Evolutionary conservation across 2,329 filamentous ascomycete genomes (phyloP), one percentile per base, ranked within the genome.

Genomic region (Thelonectria olida): DNA sequence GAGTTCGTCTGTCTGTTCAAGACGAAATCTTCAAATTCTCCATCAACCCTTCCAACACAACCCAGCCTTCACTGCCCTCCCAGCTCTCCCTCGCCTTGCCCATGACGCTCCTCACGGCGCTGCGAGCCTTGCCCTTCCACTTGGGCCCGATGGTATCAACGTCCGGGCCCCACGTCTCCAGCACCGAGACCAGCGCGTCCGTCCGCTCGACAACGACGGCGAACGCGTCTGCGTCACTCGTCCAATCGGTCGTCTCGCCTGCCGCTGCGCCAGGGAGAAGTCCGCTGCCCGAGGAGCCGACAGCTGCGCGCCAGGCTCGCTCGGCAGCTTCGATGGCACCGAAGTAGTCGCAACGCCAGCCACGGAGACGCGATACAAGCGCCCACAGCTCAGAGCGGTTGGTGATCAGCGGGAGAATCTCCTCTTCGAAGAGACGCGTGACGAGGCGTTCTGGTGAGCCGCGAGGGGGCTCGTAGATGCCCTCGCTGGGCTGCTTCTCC

Each of bases 101-200:
- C 83, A 96, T 85, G 7, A 98, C 90, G 52, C 92, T 93, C 54
- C 93, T 84, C 2, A 97, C 84, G 10, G 94, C 94, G 75, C 88
- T 96, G 70, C 92, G 84, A 1, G 92, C 92, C 84, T 97, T 98
- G 65, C 92, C 92, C 76, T 87, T 91, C 96, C 96, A 99, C 71
- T 89, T 90, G 60, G 85, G 85, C 2, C 92, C 92, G 2, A 97
- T 88, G 27, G 87, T 73, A 64, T 89, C 87, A 19, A 88, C 83
- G 66, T 86, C 83, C 0, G 82, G 80, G 0, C 92, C 92, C 69
- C 93, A 88, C 74, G 90, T 93, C 78, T 96, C 92, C 77, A 97
- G 92, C 52, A 91, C 87, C 65, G 92, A 89, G 1, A 96, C 92
- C 41, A 98, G 78, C 73, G 92, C 89, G 57, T 93, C 87, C 0